Evolutionary conservation across 1,139 yeast genomes (phyloP).

Genomic region (Blastobotrys proliferans): DNA sequence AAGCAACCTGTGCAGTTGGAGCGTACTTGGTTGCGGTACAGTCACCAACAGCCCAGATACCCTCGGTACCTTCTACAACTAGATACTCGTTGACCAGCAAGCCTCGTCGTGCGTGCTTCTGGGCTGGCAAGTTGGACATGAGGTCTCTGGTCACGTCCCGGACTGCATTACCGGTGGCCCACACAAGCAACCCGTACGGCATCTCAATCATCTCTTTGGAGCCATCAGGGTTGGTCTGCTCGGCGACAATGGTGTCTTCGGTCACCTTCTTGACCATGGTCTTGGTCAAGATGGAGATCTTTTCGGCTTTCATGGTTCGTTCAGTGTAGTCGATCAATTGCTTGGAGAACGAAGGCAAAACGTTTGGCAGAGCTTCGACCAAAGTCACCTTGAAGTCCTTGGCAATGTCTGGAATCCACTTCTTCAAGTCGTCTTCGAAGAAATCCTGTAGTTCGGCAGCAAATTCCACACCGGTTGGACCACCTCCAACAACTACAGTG

Average conservation of each 20-base stretch:
- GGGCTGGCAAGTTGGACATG: constrained; percentile 69
- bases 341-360: constrained; percentile 81
- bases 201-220: constrained; percentile 53
- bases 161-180: constrained; percentile 98
- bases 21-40: constrained; percentile 87
- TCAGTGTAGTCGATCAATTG: constrained; percentile 82
- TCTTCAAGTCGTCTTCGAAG: constrained; percentile 81
- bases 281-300: constrained; percentile 71
- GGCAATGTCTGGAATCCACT: constrained; percentile 86
- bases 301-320: constrained; percentile 72
- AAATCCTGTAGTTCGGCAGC: constrained; percentile 95
- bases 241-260: constrained; percentile 62
- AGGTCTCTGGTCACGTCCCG: constrained; percentile 70
- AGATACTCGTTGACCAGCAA: constrained; percentile 77
- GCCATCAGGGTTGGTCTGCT: constrained; percentile 66
- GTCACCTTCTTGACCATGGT: constrained; percentile 87
- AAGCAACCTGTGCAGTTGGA: constrained; percentile 97
- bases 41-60: constrained; percentile 89
- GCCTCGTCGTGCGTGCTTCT: constrained; percentile 86
- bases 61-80: constrained; percentile 78
- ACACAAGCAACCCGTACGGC: constrained; percentile 88
- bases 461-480: constrained; percentile 95
- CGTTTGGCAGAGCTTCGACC: constrained; percentile 89
- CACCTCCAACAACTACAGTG: constrained; percentile 91
- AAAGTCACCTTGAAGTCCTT: constrained; percentile 76